Evolutionary conservation across 164 flowering plant genomes (phyloP), one percentile per base, ranked within the genome.

Genomic region (Berberis thunbergii): DNA sequence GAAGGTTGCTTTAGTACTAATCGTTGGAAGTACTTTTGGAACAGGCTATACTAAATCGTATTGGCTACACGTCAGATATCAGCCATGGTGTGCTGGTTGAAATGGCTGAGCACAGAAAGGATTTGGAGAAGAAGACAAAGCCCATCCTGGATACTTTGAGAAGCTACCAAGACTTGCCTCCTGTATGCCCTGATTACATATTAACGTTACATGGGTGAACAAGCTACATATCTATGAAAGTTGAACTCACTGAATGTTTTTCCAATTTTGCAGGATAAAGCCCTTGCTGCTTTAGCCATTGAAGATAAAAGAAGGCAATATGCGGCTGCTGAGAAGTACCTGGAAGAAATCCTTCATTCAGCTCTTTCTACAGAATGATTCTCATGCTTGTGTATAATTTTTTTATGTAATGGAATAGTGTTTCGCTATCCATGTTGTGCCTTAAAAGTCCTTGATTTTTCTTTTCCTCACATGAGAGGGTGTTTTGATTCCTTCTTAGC

Each of bases 121-220:
- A 95, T 2, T 60, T 91, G 80, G 97, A 91, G 78, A 91, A 82
- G 86, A 85, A 87, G 74, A 91, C 97, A 52, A 89, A 84, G 71
- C 97, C 96, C 41, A 85, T 95, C 49, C 64, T 87, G 50, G 97
- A 91, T 63, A 95, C 97, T 11, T 70, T 95, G 76, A 82, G 96
- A 71, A 95, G 97, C 80, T 91, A 91, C 79, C 99, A 91, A 77
- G 97, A 95, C 72, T 79, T 95, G 76, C 97, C 97, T 54, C 99
- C 99, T 60, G 99, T 94, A 89, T 42, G 41, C 4, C 44, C 50
- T 67, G 43, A n/a, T 26, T 13, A 39, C n/a, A 42, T 49, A 26
- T 26, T 26, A 26, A 26, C 26, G 26, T 26, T 26, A 26, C 26
- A 26, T 26, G 26, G 26, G 26, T 26, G 26, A 7, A 63, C 10